Conservation (phyloP, 257 asterid genomes). For the Paraleonurus japonicus region DNA sequence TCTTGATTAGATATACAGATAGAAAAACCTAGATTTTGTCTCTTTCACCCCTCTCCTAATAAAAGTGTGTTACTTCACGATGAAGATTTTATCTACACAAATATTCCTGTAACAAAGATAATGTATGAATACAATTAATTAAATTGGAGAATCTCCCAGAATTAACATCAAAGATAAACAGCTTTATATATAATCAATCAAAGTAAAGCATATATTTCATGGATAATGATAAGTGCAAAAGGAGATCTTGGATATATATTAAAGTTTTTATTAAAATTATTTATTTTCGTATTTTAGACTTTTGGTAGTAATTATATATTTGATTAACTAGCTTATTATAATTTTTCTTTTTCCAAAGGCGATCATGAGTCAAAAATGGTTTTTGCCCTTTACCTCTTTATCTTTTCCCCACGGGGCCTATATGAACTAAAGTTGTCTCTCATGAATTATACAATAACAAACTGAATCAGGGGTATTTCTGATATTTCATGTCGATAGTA, state of each 20-base stretch:
- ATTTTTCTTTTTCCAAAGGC: conserved; percentile 46
- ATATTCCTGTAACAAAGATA: conserved; percentile 36
- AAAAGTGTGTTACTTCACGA: conserved; percentile 19
- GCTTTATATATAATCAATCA: conserved; percentile 36
- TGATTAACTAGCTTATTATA: conserved; percentile 3
- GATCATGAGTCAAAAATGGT: conserved; percentile 56
- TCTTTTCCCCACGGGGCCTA: conserved; percentile 39
- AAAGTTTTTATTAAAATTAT: conserved; percentile 14
- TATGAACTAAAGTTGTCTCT: conserved; percentile 45
- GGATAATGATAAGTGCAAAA: conserved; percentile 47
- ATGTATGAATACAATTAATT: conserved; percentile 21
- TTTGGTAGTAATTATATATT: not conserved
- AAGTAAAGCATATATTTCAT: conserved; percentile 35
- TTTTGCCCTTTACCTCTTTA: conserved; percentile 48
- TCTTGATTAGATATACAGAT: conserved; percentile 8
- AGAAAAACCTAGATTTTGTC: conserved; percentile 20
- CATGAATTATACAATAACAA: conserved; percentile 31
- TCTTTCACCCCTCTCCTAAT: not conserved
- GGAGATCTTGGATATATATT: conserved; percentile 34
- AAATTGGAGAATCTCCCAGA: conserved; percentile 44
- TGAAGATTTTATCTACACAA: conserved; percentile 42
- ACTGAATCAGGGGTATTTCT: conserved; percentile 10
- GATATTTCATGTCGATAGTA: not conserved
- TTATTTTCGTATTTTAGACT: not conserved
- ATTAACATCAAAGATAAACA: conserved; percentile 32